Conservation (phyloP, 1,139 yeast species). For the Geotrichum klebahnii region DNA sequence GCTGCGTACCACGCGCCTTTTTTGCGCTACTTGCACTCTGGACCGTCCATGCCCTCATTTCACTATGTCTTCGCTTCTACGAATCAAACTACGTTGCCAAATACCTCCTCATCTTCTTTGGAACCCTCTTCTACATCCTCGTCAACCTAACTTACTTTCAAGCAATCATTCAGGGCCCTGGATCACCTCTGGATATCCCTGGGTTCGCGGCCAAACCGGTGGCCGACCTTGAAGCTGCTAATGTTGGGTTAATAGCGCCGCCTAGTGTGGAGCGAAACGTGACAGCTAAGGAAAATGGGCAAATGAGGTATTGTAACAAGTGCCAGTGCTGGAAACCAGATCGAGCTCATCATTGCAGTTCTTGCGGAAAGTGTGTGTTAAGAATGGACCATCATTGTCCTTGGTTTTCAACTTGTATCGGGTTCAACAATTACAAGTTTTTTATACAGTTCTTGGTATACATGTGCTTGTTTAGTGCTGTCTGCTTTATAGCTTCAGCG, state of each 20-base stretch:
- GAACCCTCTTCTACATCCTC: conserved; percentile 28
- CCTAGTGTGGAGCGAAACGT: conserved; percentile 38
- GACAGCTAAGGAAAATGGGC: conserved; percentile 45
- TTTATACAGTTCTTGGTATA: conserved; percentile 72
- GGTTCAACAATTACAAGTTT: conserved; percentile 71
- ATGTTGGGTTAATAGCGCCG: conserved; percentile 38
- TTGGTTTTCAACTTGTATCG: conserved; percentile 90
- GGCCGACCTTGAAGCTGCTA: conserved; percentile 25
- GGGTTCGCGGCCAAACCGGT: conserved; percentile 26
- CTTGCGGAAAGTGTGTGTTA: conserved; percentile 40
- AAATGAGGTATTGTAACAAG: conserved; percentile 60
- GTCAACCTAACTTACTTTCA: conserved; percentile 48
- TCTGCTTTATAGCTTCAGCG: conserved; percentile 44
- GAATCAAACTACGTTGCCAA: too few relatives aligned
- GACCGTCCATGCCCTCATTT: too few relatives aligned
- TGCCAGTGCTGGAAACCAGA: conserved; percentile 92
- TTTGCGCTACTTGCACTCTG: too few relatives aligned
- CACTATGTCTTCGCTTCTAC: too few relatives aligned
- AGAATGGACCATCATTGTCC: conserved; percentile 85
- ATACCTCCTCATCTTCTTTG: conserved; percentile 30
- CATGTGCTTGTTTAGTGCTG: conserved; percentile 48
- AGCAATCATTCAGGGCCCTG: conserved; percentile 55
- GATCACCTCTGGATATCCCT: conserved; percentile 42
- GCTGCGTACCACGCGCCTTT: too few relatives aligned
- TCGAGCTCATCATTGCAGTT: conserved; percentile 48